phyloP scores from a whole-genome alignment of 2,329 filamentous ascomycete species.

The Talaromyces sp. region DNA sequence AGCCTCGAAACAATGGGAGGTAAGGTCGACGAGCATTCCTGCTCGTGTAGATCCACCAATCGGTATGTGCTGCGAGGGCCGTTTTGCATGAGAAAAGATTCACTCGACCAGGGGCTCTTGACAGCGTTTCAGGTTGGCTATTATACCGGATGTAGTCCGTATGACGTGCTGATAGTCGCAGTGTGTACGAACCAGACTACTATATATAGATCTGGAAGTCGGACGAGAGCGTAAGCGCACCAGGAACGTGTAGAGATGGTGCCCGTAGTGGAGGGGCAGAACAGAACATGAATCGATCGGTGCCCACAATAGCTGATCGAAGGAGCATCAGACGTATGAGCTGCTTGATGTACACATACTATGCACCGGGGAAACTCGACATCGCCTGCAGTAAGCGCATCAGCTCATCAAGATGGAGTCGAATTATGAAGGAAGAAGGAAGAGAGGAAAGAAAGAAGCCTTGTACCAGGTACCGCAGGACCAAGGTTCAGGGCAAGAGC shows the following conservation, averaged over 20 bases:
- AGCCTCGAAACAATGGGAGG: neutral
- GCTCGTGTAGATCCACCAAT: neutral
- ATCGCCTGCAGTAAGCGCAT: neutral
- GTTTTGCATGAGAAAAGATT: neutral
- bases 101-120: neutral
- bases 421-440: neutral
- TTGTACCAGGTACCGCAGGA: neutral
- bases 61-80: neutral
- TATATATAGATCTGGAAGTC: neutral
- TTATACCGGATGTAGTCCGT: neutral
- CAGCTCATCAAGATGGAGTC: neutral
- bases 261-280: slow-evolving; percentile 2
- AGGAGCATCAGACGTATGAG: neutral
- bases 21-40: slow-evolving; percentile 5
- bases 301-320: neutral
- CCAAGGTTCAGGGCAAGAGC: neutral
- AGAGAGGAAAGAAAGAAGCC: neutral
- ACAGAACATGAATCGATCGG: neutral
- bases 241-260: neutral
- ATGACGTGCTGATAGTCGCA: neutral
- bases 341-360: neutral
- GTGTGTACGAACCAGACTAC: neutral
- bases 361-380: neutral
- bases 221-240: neutral
- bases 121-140: neutral